A percentile compares a stretch with the other conserved stretches of the same genome.
Conservation (phyloP, 2,329 filamentous ascomycete genomes). For the Rhynchosporium secalis region DNA sequence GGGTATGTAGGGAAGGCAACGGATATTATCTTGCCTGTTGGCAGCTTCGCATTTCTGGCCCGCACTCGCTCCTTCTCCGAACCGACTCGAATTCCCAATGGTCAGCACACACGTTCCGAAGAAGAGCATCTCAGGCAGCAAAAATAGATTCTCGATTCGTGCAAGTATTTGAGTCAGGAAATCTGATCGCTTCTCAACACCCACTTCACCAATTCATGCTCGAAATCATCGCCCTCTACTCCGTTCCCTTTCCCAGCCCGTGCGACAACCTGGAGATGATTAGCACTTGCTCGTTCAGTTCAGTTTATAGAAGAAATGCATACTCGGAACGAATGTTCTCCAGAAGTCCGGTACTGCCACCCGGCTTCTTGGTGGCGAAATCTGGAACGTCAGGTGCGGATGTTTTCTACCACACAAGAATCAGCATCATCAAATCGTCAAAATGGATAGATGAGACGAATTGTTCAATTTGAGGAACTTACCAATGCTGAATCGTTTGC, state of each 20-base stretch:
- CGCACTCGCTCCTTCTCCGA: too few relatives aligned
- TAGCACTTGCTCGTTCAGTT: background rate
- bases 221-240: background rate
- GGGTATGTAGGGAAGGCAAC: too few relatives aligned
- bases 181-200: background rate
- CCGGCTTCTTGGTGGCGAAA: conserved; percentile 10
- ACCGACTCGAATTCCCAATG: too few relatives aligned
- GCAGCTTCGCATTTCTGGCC: too few relatives aligned
- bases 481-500: background rate
- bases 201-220: background rate
- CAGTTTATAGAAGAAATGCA: background rate
- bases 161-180: too few relatives aligned
- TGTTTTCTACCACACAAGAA: background rate
- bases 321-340: conserved; percentile 6
- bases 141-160: too few relatives aligned
- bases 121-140: too few relatives aligned
- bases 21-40: too few relatives aligned
- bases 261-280: background rate
- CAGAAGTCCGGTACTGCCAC: background rate
- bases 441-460: too few relatives aligned
- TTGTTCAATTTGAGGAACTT: background rate
- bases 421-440: too few relatives aligned
- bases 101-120: too few relatives aligned
- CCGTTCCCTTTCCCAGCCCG: background rate
- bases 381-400: conserved; percentile 3